Base-by-base conservation (phyloP, 495 filamentous ascomycete species). In the Aspergillus panamensis region DNA sequence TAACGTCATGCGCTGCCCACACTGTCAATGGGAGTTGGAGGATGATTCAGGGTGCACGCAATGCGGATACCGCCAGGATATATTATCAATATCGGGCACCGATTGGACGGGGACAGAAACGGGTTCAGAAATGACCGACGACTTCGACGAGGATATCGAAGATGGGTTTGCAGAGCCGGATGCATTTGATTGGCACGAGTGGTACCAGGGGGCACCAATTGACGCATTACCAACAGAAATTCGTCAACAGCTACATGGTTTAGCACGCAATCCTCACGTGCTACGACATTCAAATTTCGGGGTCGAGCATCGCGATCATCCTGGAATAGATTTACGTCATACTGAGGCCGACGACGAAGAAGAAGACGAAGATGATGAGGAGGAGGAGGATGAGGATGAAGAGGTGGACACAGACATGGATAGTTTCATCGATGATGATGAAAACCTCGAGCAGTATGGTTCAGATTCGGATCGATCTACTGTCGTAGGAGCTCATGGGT, bases 21-120 rank as follows among this genome's bases (percentile, higher is more conserved):
- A 62, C 9, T 90, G 87, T 59, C 61, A 70, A 25, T 89, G 84
- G 83, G 87, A 90, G 67, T 73, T 90, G 10, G 73, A 73, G 51
- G 83, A 84, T 51, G 80, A 79, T 40, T 71, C 78, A 25, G 63
- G 68, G 6, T 90, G 87, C 56, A 55, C 57, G 32, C 72, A 74
- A 6, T 90, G 87, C 59, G 80, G 79, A 35, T 76, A 78, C 21
- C 71, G 67, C 12, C 71, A 75, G n/a, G 72, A 76, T 44, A 70
- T 72, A 2, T 75, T 73, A 13, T 75, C 63, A 13, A 64, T 68
- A 37, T 59, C 67, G 8, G 67, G 60, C 20, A 43, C 51, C 25
- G 70, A 71, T 48, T 66, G 43, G 48, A 70, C 65, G 55, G 65
- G 64, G 14, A 53, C 65, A 25, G 68, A 68, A 20, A 69, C 67